Conservation (phyloP, 371 early-diverging fungal genomes). For the Lichtheimia ornata region DNA sequence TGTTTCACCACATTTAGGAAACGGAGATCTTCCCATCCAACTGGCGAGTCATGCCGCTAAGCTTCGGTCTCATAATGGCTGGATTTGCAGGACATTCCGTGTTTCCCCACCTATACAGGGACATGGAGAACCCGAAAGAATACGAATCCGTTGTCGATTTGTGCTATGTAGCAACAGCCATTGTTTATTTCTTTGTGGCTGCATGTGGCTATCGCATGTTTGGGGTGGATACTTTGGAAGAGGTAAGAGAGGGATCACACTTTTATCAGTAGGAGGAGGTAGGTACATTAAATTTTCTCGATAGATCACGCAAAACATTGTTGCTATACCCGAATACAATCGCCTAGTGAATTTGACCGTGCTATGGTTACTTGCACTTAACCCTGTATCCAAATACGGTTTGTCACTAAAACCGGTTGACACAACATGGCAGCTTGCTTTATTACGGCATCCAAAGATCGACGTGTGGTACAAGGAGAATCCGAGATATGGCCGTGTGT, state of each 20-base stretch:
- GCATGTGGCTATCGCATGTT: conserved; percentile 75
- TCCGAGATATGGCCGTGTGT: conserved; percentile 24
- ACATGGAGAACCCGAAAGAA: conserved; percentile 45
- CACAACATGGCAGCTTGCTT: conserved; percentile 51
- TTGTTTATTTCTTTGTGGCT: conserved; percentile 36
- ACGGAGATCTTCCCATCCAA: conserved; percentile 34
- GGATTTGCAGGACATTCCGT: conserved; percentile 45
- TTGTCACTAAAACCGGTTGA: conserved; percentile 67
- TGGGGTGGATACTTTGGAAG: conserved; percentile 63
- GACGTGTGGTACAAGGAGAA: conserved; percentile 28
- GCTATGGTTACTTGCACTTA: conserved; percentile 64
- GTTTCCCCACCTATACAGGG: conserved; percentile 42
- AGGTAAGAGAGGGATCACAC: conserved; percentile 32
- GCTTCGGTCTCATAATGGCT: conserved; percentile 48
- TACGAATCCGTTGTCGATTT: conserved; percentile 39
- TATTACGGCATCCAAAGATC: conserved; percentile 22
- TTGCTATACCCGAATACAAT: conserved; percentile 55
- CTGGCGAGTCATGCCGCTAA: conserved; percentile 36
- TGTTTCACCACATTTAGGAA: conserved; percentile 20
- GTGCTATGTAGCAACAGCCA: conserved; percentile 32
- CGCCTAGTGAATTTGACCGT: conserved; percentile 56
- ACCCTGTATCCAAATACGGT: conserved; percentile 74
- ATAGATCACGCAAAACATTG: conserved; percentile 72
- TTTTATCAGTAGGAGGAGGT: no score
- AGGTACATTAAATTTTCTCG: no score